Conservation (phyloP, 2,329 filamentous ascomycete species). For the Pseudogymnoascus pannorum region DNA sequence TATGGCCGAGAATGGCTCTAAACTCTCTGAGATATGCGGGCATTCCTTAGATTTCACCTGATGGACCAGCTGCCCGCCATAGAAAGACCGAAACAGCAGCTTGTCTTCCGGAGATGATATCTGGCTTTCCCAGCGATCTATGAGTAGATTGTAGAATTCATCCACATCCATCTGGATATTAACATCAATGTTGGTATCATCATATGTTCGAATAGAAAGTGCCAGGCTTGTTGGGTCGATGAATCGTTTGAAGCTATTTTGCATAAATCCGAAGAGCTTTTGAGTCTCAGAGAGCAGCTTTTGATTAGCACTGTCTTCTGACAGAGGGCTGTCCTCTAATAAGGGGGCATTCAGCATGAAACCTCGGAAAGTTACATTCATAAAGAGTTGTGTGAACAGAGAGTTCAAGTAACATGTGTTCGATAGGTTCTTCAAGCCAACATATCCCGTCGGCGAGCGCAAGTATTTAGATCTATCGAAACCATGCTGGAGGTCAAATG, state of each 20-base stretch:
- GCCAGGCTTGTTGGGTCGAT: conserved; percentile 70
- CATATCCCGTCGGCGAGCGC: conserved; percentile 72
- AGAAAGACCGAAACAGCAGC: conserved; percentile 70
- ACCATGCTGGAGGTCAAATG: conserved; percentile 51
- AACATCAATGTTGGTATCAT: conserved; percentile 76
- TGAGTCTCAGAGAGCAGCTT: conserved; percentile 70
- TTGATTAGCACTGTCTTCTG: conserved; percentile 50
- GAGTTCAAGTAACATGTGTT: conserved; percentile 99
- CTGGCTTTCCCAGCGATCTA: conserved; percentile 84
- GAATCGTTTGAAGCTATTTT: conserved; percentile 67
- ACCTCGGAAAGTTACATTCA: conserved; percentile 80
- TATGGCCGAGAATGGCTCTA: conserved; percentile 88
- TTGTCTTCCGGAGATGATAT: conserved; percentile 62
- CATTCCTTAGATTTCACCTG: conserved; percentile 96
- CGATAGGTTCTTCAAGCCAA: conserved; percentile 84
- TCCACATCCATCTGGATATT: conserved; percentile 96
- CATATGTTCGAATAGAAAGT: conserved; percentile 70
- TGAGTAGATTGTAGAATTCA: conserved; percentile 91
- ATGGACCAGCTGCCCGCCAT: conserved; percentile 84
- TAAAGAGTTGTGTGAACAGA: conserved; percentile 87
- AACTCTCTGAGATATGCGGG: conserved; percentile 80
- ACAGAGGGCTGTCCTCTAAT: conserved; percentile 32
- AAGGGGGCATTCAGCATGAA: conserved; percentile 63
- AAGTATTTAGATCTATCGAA: conserved; percentile 63
- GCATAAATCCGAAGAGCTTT: conserved; percentile 75